A percentile compares a stretch with the other conserved stretches of the same genome.
Conservation (phyloP, 148 eudicot genomes). For the Beta vulgaris region DNA sequence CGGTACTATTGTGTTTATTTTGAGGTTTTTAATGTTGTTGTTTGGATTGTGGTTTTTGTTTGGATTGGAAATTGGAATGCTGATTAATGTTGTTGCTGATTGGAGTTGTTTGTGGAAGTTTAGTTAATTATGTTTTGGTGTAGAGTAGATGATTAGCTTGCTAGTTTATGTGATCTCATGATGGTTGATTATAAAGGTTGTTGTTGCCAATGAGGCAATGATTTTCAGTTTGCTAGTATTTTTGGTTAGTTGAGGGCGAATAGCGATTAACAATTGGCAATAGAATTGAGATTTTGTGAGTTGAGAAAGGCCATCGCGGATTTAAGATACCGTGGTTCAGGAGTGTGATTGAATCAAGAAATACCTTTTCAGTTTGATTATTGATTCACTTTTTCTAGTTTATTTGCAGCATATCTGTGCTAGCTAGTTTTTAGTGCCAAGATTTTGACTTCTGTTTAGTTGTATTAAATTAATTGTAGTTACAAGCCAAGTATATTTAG, state of each 20-base stretch:
- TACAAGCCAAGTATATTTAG: constrained; percentile 15
- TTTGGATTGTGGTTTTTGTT: neutral
- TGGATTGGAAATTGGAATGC: constrained; percentile 12
- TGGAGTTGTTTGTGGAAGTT: neutral
- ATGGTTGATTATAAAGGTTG: neutral
- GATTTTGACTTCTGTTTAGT: neutral
- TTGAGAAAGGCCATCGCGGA: neutral
- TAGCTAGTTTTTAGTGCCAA: neutral
- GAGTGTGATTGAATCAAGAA: neutral
- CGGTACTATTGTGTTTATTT: constrained; percentile 30
- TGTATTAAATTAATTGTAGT: neutral
- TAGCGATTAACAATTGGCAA: neutral
- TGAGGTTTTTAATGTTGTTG: neutral
- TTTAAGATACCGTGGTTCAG: neutral
- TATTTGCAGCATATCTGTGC: neutral
- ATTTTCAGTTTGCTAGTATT: neutral
- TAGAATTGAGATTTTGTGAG: neutral
- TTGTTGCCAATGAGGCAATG: no score
- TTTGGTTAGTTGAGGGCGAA: neutral
- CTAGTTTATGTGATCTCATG: neutral
- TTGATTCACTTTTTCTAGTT: neutral
- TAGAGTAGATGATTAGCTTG: neutral
- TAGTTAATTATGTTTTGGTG: neutral
- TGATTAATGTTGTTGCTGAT: constrained; percentile 15
- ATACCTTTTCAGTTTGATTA: neutral